Conservation (phyloP, 2,329 filamentous ascomycete species). For the Aplosporella prunicola region DNA sequence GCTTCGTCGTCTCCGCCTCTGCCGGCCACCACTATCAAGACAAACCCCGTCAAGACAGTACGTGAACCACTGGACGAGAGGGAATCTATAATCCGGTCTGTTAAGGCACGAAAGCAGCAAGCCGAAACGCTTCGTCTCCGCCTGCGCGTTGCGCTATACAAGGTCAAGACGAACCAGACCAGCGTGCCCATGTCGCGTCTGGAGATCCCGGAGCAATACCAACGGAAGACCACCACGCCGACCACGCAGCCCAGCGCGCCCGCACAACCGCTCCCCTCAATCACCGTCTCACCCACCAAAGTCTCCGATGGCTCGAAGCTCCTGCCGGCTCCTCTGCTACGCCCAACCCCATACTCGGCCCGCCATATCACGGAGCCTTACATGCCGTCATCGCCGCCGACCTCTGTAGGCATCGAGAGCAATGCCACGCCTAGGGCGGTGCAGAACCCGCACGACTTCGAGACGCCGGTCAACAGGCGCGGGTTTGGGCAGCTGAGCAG, state of each 20-base stretch:
- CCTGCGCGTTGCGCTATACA: constrained; percentile 65
- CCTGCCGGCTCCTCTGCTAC: constrained; percentile 30
- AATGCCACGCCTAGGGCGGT: constrained; percentile 15
- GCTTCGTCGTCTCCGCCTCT: constrained; percentile 7
- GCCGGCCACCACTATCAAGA: constrained; percentile 1
- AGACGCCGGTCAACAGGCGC: constrained; percentile 10
- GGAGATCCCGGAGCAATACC: constrained; percentile 17
- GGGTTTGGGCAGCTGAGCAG: constrained; percentile 15
- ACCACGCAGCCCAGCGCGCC: constrained; percentile 16
- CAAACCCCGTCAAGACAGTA: constrained; percentile 2
- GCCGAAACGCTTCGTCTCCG: constrained; percentile 58
- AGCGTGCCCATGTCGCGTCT: constrained; percentile 55
- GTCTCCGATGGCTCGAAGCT: constrained; percentile 12
- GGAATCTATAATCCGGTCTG: not conserved
- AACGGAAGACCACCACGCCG: constrained; percentile 15
- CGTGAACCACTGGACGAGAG: constrained; percentile 1
- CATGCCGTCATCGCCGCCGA: constrained; percentile 6
- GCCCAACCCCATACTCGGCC: constrained; percentile 30
- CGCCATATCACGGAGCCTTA: constrained; percentile 23
- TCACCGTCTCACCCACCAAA: constrained; percentile 21
- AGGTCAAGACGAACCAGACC: constrained; percentile 63
- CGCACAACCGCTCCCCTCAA: constrained; percentile 19
- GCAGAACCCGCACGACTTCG: constrained; percentile 9
- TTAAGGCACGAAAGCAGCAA: constrained; percentile 34
- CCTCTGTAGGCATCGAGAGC: not conserved